Conservation (phyloP, 2,329 filamentous ascomycete genomes). For the Colletotrichum viniferum region DNA sequence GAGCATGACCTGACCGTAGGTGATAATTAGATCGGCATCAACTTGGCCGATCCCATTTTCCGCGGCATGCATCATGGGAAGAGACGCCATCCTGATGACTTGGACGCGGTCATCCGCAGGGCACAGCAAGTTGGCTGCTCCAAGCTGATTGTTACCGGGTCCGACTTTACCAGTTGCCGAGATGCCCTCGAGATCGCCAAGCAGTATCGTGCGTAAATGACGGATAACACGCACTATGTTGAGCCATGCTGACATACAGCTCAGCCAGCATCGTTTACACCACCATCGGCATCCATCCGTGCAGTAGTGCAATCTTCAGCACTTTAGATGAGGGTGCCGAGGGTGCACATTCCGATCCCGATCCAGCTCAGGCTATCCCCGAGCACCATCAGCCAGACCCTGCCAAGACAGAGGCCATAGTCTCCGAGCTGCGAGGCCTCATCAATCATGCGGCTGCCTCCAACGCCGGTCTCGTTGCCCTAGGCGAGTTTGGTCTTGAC, state of each 20-base stretch:
- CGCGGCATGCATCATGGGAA: conserved; percentile 83
- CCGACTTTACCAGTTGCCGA: conserved; percentile 78
- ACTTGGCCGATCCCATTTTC: conserved; percentile 92
- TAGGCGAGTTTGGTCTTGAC: conserved; percentile 95
- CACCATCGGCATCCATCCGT: conserved; percentile 94
- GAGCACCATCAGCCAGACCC: conserved; percentile 54
- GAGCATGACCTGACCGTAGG: conserved; percentile 7
- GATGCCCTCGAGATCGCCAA: conserved; percentile 76
- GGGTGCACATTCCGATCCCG: conserved; percentile 55
- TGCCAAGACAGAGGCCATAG: conserved; percentile 50
- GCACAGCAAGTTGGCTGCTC: conserved; percentile 79
- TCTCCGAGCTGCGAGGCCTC: conserved; percentile 67
- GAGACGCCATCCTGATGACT: conserved; percentile 74
- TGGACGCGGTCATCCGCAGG: conserved; percentile 77
- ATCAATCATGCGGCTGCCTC: conserved; percentile 61
- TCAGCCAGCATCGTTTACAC: conserved; percentile 82
- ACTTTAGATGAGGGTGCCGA: conserved; percentile 48
- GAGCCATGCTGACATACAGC: conserved; percentile 13
- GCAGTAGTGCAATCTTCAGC: conserved; percentile 81
- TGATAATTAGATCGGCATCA: conserved; percentile 79
- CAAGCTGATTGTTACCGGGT: conserved; percentile 94
- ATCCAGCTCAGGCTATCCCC: conserved; percentile 49
- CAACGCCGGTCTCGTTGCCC: conserved; percentile 67
- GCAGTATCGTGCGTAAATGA: conserved; percentile 67
- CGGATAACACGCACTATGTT: neutral